Evolutionary conservation across 2,329 filamentous ascomycete species (phyloP), one percentile per base, ranked within the genome.

Genomic region (Neonectria ditissima): DNA sequence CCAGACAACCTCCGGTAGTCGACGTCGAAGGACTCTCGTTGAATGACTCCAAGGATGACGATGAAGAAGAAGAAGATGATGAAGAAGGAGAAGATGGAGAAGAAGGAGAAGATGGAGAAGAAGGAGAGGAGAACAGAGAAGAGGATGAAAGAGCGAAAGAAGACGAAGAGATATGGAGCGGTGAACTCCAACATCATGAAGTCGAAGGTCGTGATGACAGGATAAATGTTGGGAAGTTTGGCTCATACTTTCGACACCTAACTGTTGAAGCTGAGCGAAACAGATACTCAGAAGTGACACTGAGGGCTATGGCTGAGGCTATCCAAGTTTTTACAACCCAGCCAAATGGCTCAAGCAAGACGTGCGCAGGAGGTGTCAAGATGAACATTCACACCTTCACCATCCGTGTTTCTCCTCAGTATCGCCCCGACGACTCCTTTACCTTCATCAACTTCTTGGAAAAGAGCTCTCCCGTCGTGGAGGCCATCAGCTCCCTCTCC

Each of bases 181-280:
- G n/a, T n/a, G n/a, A n/a, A n/a, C n/a, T n/a, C n/a, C n/a, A n/a
- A n/a, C n/a, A n/a, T n/a, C n/a, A 68, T 5, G 53, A 37, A 10
- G 57, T 57, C 13, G 57, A 61, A 4, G 69, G 61, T 39, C 63
- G 69, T 24, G 65, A 55, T 2, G 62, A 71, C 24, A 70, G 65
- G 54, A 78, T 82, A 24, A 72, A 79, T 57, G 59, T 77, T 3
- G 57, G 63, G 11, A 78, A 78, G 43, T 80, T 81, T 61, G 76
- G 77, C 8, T 71, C 75, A 18, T 68, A 81, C 20, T 76, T 86
- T 37, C 80, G 82, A 2, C 73, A 76, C 48, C 69, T 85, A 54
- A 73, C 73, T 55, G 74, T 87, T 43, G 77, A 80, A 41, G 77
- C 84, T 1, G 80, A 85, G 55, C 67, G 73, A 8, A 83, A 80